A percentile compares a stretch with the other conserved stretches of the same genome.
phyloP scores from a whole-genome alignment of 2,329 filamentous ascomycete genomes.

The Xylariaceae sp. region DNA sequence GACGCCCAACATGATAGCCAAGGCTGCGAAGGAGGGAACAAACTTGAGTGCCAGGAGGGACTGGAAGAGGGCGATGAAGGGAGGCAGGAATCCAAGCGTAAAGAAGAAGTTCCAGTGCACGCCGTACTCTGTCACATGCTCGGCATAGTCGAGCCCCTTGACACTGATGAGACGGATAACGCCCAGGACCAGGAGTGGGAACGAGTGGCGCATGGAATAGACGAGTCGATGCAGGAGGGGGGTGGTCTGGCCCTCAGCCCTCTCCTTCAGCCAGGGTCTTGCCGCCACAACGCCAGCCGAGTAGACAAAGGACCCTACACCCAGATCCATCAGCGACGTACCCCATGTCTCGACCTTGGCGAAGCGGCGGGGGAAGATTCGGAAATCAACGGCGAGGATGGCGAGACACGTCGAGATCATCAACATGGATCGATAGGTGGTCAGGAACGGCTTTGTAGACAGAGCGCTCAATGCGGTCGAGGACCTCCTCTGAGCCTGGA shows the following conservation, averaged over 20 bases:
- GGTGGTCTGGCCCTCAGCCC: slow-evolving; percentile 45
- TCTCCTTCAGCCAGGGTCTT: slow-evolving; percentile 70
- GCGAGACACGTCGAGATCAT: slow-evolving; percentile 84
- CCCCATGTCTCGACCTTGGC: slow-evolving; percentile 99
- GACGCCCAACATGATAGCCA: slow-evolving; percentile 66
- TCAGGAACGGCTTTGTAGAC: slow-evolving; percentile 87
- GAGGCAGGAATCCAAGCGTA: slow-evolving; percentile 82
- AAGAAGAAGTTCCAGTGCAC: slow-evolving; percentile 99
- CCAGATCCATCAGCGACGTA: slow-evolving; percentile 97
- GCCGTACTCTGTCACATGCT: slow-evolving; percentile 95
- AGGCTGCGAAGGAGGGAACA: slow-evolving; percentile 71
- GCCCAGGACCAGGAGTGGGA: slow-evolving; percentile 78
- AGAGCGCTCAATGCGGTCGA: slow-evolving; percentile 46
- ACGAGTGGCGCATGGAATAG: slow-evolving; percentile 69
- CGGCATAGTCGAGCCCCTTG: slow-evolving; percentile 92
- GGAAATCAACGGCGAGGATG: slow-evolving; percentile 96
- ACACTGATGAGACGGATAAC: slow-evolving; percentile 79
- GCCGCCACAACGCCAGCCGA: slow-evolving; percentile 88
- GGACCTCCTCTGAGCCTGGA: slow-evolving; percentile 33
- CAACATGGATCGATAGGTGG: slow-evolving; percentile 86
- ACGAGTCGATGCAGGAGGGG: slow-evolving; percentile 57
- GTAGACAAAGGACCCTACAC: slow-evolving; percentile 96
- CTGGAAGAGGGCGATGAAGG: slow-evolving; percentile 82
- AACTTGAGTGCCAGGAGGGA: slow-evolving; percentile 54
- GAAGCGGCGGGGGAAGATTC: slow-evolving; percentile 86